Conservation (phyloP, 2,329 filamentous ascomycete species). For the Trichoderma citrinoviride region DNA sequence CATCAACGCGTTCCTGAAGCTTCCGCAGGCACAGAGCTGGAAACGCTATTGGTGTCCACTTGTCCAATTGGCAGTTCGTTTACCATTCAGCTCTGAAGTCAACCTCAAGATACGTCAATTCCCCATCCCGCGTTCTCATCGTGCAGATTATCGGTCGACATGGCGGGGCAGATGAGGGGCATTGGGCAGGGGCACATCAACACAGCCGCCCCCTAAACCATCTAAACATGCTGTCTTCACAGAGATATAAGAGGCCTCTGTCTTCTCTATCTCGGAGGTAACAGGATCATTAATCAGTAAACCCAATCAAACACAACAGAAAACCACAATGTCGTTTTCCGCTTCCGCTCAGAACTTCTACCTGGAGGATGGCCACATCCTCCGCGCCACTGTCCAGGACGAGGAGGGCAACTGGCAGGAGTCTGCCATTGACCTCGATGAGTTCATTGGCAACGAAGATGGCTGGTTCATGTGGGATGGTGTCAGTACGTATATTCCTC, state of each 20-base stretch:
- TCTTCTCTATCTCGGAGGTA: not conserved
- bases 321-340: constrained; percentile 21
- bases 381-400: constrained; percentile 16
- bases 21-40: too few species aligned
- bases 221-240: not conserved
- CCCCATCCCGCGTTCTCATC: not conserved
- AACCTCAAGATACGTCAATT: not conserved
- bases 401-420: not conserved
- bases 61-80: too few species aligned
- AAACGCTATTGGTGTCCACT: too few species aligned
- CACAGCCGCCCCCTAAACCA: constrained; percentile 6
- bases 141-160: not conserved
- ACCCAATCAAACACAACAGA: not conserved
- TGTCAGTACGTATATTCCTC: constrained; percentile 18
- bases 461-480: constrained; percentile 25
- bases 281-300: not conserved
- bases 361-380: constrained; percentile 23
- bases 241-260: not conserved
- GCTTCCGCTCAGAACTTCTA: constrained; percentile 1
- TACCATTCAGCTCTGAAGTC: too few species aligned
- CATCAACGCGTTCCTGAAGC: too few species aligned
- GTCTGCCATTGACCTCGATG: constrained; percentile 17
- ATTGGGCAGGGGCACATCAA: not conserved
- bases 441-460: constrained; percentile 23
- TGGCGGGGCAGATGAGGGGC: constrained; percentile 11